These are phyloP conservation scores for Ascochyta fabae DNA, from an alignment of 2,329 filamentous ascomycete genomes.

Conservation along the genomic window DNA sequence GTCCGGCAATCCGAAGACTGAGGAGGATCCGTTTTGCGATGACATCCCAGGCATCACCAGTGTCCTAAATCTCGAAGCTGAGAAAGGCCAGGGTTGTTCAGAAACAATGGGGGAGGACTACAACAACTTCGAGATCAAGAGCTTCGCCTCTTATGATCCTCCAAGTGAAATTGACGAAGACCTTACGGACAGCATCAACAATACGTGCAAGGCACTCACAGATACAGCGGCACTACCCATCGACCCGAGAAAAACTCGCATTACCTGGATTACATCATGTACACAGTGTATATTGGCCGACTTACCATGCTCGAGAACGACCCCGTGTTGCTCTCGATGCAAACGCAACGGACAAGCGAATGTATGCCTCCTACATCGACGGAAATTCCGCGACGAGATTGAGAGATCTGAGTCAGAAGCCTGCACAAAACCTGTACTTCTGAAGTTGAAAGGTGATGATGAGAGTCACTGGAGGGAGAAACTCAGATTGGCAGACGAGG, in stretches of 20 bases:
- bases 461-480: slow-evolving; percentile 25
- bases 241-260: slow-evolving; percentile 9
- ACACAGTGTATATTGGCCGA: slow-evolving; percentile 35
- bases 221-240: neutral
- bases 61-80: neutral
- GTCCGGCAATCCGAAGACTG: neutral
- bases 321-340: slow-evolving; percentile 39
- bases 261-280: slow-evolving; percentile 39
- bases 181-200: neutral
- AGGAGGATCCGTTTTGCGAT: slow-evolving; percentile 4
- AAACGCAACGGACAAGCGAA: slow-evolving; percentile 20
- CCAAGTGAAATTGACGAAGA: neutral
- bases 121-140: no score
- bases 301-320: slow-evolving; percentile 39
- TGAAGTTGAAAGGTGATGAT: slow-evolving; percentile 27
- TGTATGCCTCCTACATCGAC: slow-evolving; percentile 35
- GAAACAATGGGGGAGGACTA: no score
- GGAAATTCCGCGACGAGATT: slow-evolving; percentile 23
- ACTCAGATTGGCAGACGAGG: slow-evolving; percentile 11
- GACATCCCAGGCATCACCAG: neutral
- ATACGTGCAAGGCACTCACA: no score
- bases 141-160: neutral
- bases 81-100: no score
- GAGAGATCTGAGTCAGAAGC: neutral
- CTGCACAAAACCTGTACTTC: slow-evolving; percentile 22